Percentiles rank a stretch among this genome's conserved stretches.
phyloP scores from a whole-genome alignment of 768 basidiomycete species.

The Tylopilus plumbeoviolaceoides region DNA sequence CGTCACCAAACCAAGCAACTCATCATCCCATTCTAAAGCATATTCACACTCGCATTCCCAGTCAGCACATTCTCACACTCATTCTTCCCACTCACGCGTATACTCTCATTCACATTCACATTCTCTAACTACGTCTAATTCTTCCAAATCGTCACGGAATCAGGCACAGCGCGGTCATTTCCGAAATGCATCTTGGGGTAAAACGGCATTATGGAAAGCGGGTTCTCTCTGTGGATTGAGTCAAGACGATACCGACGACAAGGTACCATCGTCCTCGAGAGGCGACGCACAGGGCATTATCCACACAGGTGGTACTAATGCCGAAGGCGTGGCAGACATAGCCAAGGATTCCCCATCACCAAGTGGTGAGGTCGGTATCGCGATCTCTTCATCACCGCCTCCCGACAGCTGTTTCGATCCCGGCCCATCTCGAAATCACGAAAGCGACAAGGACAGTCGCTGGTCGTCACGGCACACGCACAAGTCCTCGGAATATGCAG shows the following conservation, averaged over 20 bases:
- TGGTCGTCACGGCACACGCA: slow-evolving; percentile 16
- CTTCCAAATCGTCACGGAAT: slow-evolving; percentile 30
- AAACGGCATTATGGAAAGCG: slow-evolving; percentile 36
- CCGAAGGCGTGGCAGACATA: not conserved
- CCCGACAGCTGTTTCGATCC: slow-evolving; percentile 20
- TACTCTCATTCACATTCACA: slow-evolving; percentile 37
- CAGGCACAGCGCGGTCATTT: slow-evolving; percentile 24
- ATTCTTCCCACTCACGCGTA: slow-evolving; percentile 24
- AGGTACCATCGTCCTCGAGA: slow-evolving; percentile 19
- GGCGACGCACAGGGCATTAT: slow-evolving; percentile 24
- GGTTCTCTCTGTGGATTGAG: slow-evolving; percentile 25
- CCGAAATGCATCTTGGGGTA: slow-evolving; percentile 37
- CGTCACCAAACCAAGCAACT: slow-evolving; percentile 14
- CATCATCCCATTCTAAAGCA: slow-evolving; percentile 26
- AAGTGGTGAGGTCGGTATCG: slow-evolving; percentile 39
- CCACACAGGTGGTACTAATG: not conserved
- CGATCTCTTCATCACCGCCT: slow-evolving; percentile 37
- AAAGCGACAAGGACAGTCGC: not conserved
- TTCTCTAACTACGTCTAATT: slow-evolving; percentile 33
- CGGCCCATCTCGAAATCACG: slow-evolving; percentile 3
- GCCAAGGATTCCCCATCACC: slow-evolving; percentile 30
- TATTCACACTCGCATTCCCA: slow-evolving; percentile 28
- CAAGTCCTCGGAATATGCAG: slow-evolving; percentile 35
- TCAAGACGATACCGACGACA: slow-evolving; percentile 22
- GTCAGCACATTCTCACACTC: slow-evolving; percentile 17